Evolutionary conservation across 805 yeast genomes (phyloP), one percentile per base, ranked within the genome.

Genomic region (Saccharomycopsis schoenii): DNA sequence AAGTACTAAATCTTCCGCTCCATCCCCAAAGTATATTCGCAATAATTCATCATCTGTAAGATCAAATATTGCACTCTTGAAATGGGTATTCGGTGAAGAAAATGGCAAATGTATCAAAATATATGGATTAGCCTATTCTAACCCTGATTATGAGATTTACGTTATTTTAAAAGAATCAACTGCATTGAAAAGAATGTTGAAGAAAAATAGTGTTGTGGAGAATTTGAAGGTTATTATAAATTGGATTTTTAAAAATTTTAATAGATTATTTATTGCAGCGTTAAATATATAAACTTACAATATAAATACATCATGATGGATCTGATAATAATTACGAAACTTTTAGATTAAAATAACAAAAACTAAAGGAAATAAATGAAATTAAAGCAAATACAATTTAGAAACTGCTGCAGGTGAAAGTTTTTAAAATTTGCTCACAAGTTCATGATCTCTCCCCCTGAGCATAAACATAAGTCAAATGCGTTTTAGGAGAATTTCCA

Each of bases 231-330:
- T 61, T 9, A 57, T 63, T 12, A 61, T 63, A n/a, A 63, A 63
- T 21, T 63, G 65, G 65, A 61, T 63, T n/a, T 63, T 63, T 43
- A 63, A 63, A 39, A 61, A 63, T 47, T 63, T 63, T 25, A 61
- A 63, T 19, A 29, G 65, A 24, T 58, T 63, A 40, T 63, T 63
- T 37, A 63, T 63, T 12, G 29, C 55, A 12, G 65, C 61, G 3
- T n/a, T 58, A 29, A 57, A 47, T 47, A 47, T 47, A 17, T 47
- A 21, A n/a, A 12, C 47, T 55, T 37, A 19, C 14, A 15, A 41
- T 41, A 41, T 41, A 41, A 41, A 15, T 17, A 10, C 50, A 6
- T 15, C 5, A 40, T 40, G 15, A 6, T 10, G 15, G 15, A 40
- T 40, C 11, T 15, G 17, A 40, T 40, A 40, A 40, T 40, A 40